Base-by-base conservation (phyloP, 768 basidiomycete species). In the Roridomyces roridus region DNA sequence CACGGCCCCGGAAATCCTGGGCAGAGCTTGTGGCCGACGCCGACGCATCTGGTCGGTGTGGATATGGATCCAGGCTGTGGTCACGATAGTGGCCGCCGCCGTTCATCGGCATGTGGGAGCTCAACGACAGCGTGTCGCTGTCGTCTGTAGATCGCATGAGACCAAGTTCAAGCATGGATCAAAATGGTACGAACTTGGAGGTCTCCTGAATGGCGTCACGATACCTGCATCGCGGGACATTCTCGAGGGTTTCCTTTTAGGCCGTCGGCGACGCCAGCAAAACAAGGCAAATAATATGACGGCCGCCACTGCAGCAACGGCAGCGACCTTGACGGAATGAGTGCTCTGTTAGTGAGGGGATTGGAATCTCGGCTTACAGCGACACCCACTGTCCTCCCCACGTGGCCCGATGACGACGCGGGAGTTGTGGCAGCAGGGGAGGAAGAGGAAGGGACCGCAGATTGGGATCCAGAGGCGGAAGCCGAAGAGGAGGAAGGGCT, bases 311-410 rank as follows among this genome's bases (percentile, higher is more conserved):
- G 40, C 43, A 5, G 7, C 61, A 5, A 59, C 61, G 2, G 29
- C 48, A 10, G 44, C 53, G 24, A 63, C 53, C 60, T 62, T 39
- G 20, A 14, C 9, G 29, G 21, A n/a, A 41, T 46, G 6, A 36
- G 37, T 9, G 24, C 31, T 35, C 6, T 28, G 18, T 12, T 17
- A 17, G 18, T 7, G 6, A 12, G 29, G 15, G 41, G 8, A 7
- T 17, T 0, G n/a, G 35, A 20, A 29, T 5, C 20, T 3, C 12
- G 23, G 26, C 56, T 39, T n/a, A 55, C 60, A n/a, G 53, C 57
- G 28, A 63, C 59, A 23, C 49, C 61, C 6, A 44, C 61, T 14
- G 53, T 63, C 21, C 55, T 58, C 1, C 44, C 49, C 5, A 28
- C 17, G 29, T 40, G 43, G 15, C 52, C 51, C 17, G 43, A 20